Evolutionary conservation across 2,329 filamentous ascomycete genomes (phyloP), one percentile per base, ranked within the genome.

Genomic region (Aspergillus oerlinghausenensis): DNA sequence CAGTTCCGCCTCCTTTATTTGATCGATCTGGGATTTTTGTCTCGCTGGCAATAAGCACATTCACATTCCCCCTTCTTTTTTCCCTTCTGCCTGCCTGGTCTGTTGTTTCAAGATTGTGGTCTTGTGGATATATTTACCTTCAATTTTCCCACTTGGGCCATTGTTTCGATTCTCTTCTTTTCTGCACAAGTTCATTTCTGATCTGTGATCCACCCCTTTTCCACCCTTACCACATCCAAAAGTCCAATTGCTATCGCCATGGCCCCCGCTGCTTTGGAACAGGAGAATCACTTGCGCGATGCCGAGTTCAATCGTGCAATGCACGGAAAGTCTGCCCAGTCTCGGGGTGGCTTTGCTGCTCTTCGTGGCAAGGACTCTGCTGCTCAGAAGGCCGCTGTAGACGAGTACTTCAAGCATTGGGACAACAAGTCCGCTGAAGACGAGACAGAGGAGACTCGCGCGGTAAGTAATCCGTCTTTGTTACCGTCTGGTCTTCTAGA

Each of bases 371-470:
- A 99, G 80, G 88, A 94, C 74, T 79, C 82, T 70, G 79, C 80
- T 29, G 90, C 91, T 7, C 89, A 95, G 71, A 85, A 91, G 73
- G 87, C 88, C 52, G 91, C 91, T 49, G 84, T 92, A 28, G 89
- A 94, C 70, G 90, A 95, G 74, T 96, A 96, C 79, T 96, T 96
- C 81, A 95, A 95, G 82, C 92, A 96, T 74, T 96, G 90, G 89
- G 91, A 96, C 75, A 88, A 93, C 80, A 92, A 95, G 78, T 77
- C 79, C 49, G 88, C 80, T 49, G 86, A 83, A 61, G 83, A 87
- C 45, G 94, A 99, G 83, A 97, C 93, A 1, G 84, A 87, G 54
- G 90, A 88, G 68, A 87, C 84, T 65, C 86, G 93, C 70, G 88
- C 91, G 76, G 90, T 91, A 77, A 65, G 83, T 14, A 29, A 3